Conservation (phyloP, 805 yeast genomes). For the Yueomyces sp. region DNA sequence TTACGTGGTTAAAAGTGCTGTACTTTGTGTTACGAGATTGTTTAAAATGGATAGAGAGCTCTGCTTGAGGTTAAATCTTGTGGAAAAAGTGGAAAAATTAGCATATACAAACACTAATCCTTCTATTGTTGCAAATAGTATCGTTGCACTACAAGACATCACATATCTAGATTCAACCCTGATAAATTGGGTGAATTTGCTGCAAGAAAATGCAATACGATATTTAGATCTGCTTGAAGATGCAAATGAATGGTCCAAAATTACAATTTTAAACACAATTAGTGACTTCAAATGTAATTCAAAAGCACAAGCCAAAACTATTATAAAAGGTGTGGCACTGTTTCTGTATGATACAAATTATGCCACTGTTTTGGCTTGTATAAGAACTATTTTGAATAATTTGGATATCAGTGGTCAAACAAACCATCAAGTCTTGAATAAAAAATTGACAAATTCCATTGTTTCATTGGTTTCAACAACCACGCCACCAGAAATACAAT, state of each 20-base stretch:
- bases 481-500: constrained; percentile 88
- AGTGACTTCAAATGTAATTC: constrained; percentile 50
- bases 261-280: constrained; percentile 71
- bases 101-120: constrained; percentile 74
- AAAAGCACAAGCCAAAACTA: constrained; percentile 62
- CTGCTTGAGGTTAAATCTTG: constrained; percentile 77
- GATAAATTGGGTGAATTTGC: constrained; percentile 28
- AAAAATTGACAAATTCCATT: constrained; percentile 70
- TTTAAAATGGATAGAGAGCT: constrained; percentile 71
- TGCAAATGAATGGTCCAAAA: constrained; percentile 94
- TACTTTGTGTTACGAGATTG: constrained; percentile 88
- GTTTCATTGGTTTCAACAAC: constrained; percentile 59
- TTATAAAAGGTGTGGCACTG: constrained; percentile 80
- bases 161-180: constrained; percentile 48
- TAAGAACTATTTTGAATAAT: constrained; percentile 68
- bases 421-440: constrained; percentile 27
- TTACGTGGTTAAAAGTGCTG: constrained; percentile 93
- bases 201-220: constrained; percentile 5
- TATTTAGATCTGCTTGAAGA: constrained; percentile 43
- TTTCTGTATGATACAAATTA: constrained; percentile 95
- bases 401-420: constrained; percentile 26
- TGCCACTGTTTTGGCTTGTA: constrained; percentile 75
- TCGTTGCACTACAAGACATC: constrained; percentile 73
- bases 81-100: constrained; percentile 42
- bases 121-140: constrained; percentile 92